Evolutionary conservation across 2,329 filamentous ascomycete genomes (phyloP), one percentile per base, ranked within the genome.

Genomic region (Ramichloridium luteum): DNA sequence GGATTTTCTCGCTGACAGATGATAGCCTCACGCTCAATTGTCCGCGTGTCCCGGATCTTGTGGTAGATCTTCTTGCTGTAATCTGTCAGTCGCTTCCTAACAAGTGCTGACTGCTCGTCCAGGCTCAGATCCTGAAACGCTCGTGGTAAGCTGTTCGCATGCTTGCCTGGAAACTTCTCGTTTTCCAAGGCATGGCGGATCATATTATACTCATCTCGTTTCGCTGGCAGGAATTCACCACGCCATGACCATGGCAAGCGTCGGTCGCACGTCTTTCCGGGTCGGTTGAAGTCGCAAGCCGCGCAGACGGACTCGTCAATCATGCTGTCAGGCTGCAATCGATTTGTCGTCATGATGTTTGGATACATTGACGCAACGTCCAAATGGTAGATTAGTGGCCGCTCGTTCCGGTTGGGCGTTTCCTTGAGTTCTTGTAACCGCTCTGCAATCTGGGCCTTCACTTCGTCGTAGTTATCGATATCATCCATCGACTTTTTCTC

Each of bases 351-450:
- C 92, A 98, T 98, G 56, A 98, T 98, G 58, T 98, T 98, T 6
- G 90, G 90, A 55, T 98, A 98, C 90, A 98, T 98, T 37, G 90
- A 94, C 12, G 90, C 90, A 36, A 98, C 92, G 53, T 98, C 90
- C 61, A 98, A 66, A 67, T 98, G 90, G 60, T 98, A 98, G 43
- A 98, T 98, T 17, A 92, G 71, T 4, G 90, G 90, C 26, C 76
- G 67, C 55, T 98, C 90, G 45, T 67, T 75, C 40, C 90, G 72
- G 48, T 92, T 85, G 1, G 90, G 88, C 1, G 78, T 90, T 31
- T 77, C 68, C 55, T 81, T 92, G 31, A 98, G 65, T 40, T 75
- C 68, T 31, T 70, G 63, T 18, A 98, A 61, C 38, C 71, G 73
- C 16, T 76, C 71, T 3, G 67, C 62, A 44, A 98, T 96, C 54